These are phyloP conservation scores for Yamadazyma laniorum DNA, from an alignment of 805 yeast genomes.

Conservation along the genomic window DNA sequence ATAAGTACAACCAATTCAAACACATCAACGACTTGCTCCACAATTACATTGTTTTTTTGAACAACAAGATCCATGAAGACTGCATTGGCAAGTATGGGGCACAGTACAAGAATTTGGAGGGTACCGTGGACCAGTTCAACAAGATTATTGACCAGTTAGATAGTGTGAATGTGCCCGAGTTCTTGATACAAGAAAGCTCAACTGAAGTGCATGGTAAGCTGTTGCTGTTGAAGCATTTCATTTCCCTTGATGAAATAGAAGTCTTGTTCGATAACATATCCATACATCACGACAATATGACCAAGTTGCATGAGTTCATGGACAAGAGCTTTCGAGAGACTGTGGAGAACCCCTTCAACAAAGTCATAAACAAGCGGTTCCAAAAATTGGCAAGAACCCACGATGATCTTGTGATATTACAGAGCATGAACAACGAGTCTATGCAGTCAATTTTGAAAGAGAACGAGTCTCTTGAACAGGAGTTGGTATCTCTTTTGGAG, in stretches of 20 bases:
- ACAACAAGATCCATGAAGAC: constrained; percentile 13
- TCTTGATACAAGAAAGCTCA: constrained; percentile 9
- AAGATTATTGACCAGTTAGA: constrained; percentile 22
- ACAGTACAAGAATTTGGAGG: constrained; percentile 19
- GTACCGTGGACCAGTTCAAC: constrained; percentile 25
- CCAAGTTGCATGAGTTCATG: constrained; percentile 18
- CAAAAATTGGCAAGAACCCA: constrained; percentile 15
- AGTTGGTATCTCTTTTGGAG: constrained; percentile 65
- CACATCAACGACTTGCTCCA: constrained; percentile 6
- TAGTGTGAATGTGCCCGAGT: constrained; percentile 29
- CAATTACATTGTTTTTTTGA: constrained; percentile 12
- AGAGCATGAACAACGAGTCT: constrained; percentile 17
- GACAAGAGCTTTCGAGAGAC: constrained; percentile 17
- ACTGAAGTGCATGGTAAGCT: background rate
- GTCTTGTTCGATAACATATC: constrained; percentile 24
- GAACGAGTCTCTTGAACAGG: constrained; percentile 56
- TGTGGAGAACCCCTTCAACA: constrained; percentile 16
- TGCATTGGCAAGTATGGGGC: constrained; percentile 11
- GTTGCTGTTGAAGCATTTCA: constrained; percentile 29
- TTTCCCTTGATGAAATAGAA: constrained; percentile 32
- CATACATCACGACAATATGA: constrained; percentile 26
- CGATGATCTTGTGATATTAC: constrained; percentile 19
- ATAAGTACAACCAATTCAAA: constrained; percentile 18
- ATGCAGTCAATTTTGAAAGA: constrained; percentile 33
- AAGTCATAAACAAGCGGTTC: constrained; percentile 15